Base-by-base conservation (phyloP, 495 filamentous ascomycete genomes). In the Pyrenula aspistea region DNA sequence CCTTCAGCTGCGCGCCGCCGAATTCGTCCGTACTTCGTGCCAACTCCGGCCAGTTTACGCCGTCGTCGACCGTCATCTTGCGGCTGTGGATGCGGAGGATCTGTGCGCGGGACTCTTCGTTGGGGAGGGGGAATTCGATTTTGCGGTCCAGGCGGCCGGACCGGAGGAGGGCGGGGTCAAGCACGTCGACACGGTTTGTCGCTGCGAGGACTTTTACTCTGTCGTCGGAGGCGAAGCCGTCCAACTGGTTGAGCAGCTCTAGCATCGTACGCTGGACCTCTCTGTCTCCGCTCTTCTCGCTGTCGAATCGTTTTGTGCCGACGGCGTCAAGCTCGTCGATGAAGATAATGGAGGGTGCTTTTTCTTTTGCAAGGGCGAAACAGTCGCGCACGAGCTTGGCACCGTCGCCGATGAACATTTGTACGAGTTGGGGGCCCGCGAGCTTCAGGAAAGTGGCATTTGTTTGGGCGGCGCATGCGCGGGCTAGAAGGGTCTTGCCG, bases 381-480 rank as follows among this genome's bases (percentile, higher is more conserved):
- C 89, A 93, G 71, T 97, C 93, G 25, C 93, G 88, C 25, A 99
- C 93, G 2, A 99, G 81, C 76, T 97, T 99, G 23, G 94, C 94
- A 58, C 94, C 94, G 63, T 99, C 93, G 64, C 93, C 93, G 53
- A 99, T 99, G 72, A 99, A 99, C 93, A 99, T 99, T 69, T 99
- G 93, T 20, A 99, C 93, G n/a, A 99, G 83, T 72, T 97, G 94
- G 1, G 93, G 93, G 48, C 93, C 93, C 55, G 93, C 93, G 58
- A 99, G 89, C 67, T 98, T 98, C 66, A 99, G 86, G 82, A 99
- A 99, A 51, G 93, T 99, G 57, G 93, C 93, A 57, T 99, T 92
- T 58, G 94, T 97, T 74, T 97, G 92, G 55, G 93, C 93, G 21
- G 93, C 93, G 68, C 93, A 99, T 53, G 93, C 93, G 73, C 93